Base-by-base conservation (phyloP, 768 basidiomycete genomes). In the Suillus tomentosus region DNA sequence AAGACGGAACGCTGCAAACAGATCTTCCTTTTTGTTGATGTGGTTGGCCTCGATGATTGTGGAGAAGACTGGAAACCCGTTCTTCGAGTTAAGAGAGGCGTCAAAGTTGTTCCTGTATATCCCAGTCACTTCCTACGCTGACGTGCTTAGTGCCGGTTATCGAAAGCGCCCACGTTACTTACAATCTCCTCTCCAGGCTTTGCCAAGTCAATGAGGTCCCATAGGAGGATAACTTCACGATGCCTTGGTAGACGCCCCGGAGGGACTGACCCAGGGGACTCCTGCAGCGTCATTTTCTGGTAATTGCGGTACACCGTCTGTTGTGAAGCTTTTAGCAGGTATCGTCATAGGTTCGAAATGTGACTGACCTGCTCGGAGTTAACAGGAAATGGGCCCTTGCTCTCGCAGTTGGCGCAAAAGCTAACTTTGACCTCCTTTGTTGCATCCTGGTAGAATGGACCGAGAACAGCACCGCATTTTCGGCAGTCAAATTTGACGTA, bases 101-200 rank as follows among this genome's bases (percentile, higher is more conserved):
- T 99, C 97, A 66, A 99, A 99, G 76, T 99, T 99, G 80, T 99
- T 99, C 69, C 96, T 88, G 76, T 99, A 99, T 68, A 99, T 87
- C 57, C 96, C 97, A 15, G 97, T 99, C 22, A 99, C 89, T 84
- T 99, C 97, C 95, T 96, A 68, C 61, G 56, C 58, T 45, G 27
- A 8, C 24, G 36, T 31, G 62, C 57, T 71, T 58, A 73, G 66
- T 64, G 31, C 15, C 6, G 34, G 47, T 9, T 54, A 62, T 45
- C 10, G 8, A 55, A 24, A 42, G 14, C 48, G 60, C 50, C 60
- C 22, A 48, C 40, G 13, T 17, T 77, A 81, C 92, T 66, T 68
- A 95, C 95, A 67, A 99, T 88, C 84, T 99, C 97, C 75, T 99
- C 97, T 59, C 97, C 97, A 15, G 97, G 97, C 76, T 99, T 99